Evolutionary conservation across 140 eudicot genomes (phyloP), one percentile per base, ranked within the genome.

Genomic region (Flaveria floridana): DNA sequence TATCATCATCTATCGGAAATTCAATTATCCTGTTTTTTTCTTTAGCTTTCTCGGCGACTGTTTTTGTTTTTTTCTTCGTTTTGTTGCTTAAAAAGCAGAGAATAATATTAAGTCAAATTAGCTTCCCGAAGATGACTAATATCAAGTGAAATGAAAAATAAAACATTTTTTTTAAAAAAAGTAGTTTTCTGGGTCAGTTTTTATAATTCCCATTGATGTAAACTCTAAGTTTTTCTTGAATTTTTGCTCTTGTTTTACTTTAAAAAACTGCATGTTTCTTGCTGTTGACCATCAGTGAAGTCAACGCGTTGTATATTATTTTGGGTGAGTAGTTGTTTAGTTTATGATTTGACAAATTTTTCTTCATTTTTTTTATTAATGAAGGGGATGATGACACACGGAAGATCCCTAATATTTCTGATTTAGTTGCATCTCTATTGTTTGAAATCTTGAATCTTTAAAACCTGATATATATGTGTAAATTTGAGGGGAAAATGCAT

Each of bases 71-170:
- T 65, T 72, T 34, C 66, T 67, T 61, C 63, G 81, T 71, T 73
- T 78, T 53, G 39, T 74, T 74, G 83, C 51, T 72, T 64, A 25
- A 50, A 72, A 72, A 58, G 65, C 14, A 9, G 59, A 68, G 68
- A 61, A 78, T 68, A 41, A 51, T 26, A 64, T 76, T 71, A 76
- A 81, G 78, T 76, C 78, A 59, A 76, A 81, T 81, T 64, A 56
- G 68, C 77, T 75, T 75, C 84, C 80, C 75, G 61, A 80, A 80
- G 80, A 70, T 55, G 53, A 37, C 68, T 50, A 68, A 76, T 63
- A 37, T 74, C 77, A 66, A 67, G 79, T 53, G 53, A 46, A 73
- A 21, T 66, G 53, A 68, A 37, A 46, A 19, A 16, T 19, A 69
- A 57, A 63, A n/a, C 7, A 7, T n/a, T n/a, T 61, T 61, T 6